These are phyloP conservation scores for Xylaria sp. DNA, from an alignment of 2,329 filamentous ascomycete species.

Conservation along the genomic window DNA sequence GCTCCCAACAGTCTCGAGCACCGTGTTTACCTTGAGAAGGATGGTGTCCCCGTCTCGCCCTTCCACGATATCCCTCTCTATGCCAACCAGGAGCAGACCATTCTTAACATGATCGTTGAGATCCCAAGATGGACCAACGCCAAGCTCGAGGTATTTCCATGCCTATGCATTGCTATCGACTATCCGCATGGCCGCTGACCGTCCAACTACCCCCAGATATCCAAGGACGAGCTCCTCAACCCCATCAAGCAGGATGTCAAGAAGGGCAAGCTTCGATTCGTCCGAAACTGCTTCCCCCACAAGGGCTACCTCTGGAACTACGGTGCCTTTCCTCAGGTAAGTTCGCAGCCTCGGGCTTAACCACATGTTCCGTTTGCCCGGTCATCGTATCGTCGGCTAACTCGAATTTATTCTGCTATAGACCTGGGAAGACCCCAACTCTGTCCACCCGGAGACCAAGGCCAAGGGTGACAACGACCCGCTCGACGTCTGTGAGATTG, in stretches of 20 bases:
- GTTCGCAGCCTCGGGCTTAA: slow-evolving; percentile 32
- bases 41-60: slow-evolving; percentile 91
- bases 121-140: slow-evolving; percentile 99
- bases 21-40: slow-evolving; percentile 97
- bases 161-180: background rate
- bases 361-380: slow-evolving; percentile 15
- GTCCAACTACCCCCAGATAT: slow-evolving; percentile 72
- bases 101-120: slow-evolving; percentile 99
- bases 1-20: slow-evolving; percentile 94
- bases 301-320: slow-evolving; percentile 99
- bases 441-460: slow-evolving; percentile 97
- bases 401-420: slow-evolving; percentile 51
- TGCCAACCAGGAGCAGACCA: slow-evolving; percentile 93
- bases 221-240: slow-evolving; percentile 97
- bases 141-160: slow-evolving; percentile 87
- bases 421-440: slow-evolving; percentile 99
- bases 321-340: slow-evolving; percentile 96
- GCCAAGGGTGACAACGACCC: slow-evolving; percentile 99
- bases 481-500: slow-evolving; percentile 99
- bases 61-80: slow-evolving; percentile 99
- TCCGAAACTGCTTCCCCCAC: slow-evolving; percentile 99
- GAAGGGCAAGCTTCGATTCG: slow-evolving; percentile 99
- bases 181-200: slow-evolving; percentile 24
- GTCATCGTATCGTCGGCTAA: slow-evolving; percentile 10
- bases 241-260: slow-evolving; percentile 99